Conservation (phyloP, 2,329 filamentous ascomycete species). For the Xylaria hypoxylon region DNA sequence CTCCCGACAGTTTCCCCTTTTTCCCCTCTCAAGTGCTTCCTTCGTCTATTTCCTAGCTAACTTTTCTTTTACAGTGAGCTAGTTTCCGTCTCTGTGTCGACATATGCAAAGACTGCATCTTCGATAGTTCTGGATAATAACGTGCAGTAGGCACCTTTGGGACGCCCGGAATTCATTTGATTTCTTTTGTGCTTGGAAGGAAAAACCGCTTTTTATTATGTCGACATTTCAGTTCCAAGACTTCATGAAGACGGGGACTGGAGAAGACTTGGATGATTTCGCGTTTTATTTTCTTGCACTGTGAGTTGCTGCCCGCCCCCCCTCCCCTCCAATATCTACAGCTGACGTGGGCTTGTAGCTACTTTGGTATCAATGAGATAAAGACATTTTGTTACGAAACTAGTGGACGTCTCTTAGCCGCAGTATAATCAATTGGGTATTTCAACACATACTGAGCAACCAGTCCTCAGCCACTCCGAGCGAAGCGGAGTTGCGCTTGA, state of each 20-base stretch:
- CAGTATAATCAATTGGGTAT: slow-evolving; percentile 35
- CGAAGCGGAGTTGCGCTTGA: background rate
- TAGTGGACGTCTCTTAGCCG: slow-evolving; percentile 39
- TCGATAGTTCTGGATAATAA: slow-evolving; percentile 8
- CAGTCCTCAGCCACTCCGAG: background rate
- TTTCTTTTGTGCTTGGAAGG: slow-evolving; percentile 58
- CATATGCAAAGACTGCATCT: background rate
- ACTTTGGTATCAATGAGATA: slow-evolving; percentile 45
- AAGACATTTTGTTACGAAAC: slow-evolving; percentile 45
- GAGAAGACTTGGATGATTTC: slow-evolving; percentile 49
- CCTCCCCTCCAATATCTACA: background rate
- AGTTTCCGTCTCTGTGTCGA: background rate
- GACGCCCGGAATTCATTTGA: slow-evolving; percentile 55
- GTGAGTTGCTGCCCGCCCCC: slow-evolving; percentile 28
- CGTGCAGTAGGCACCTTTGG: slow-evolving; percentile 54
- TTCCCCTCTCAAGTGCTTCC: no score
- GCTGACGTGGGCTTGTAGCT: slow-evolving; percentile 30
- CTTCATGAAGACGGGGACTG: slow-evolving; percentile 40
- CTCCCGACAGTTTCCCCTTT: background rate
- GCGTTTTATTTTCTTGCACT: slow-evolving; percentile 40
- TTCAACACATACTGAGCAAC: slow-evolving; percentile 22
- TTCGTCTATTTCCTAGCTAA: background rate
- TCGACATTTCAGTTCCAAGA: slow-evolving; percentile 41
- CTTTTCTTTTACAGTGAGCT: slow-evolving; percentile 1
- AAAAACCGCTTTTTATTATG: slow-evolving; percentile 44